phyloP scores from a whole-genome alignment of 1,139 yeast species.

The Suhomyces anneliseae region DNA sequence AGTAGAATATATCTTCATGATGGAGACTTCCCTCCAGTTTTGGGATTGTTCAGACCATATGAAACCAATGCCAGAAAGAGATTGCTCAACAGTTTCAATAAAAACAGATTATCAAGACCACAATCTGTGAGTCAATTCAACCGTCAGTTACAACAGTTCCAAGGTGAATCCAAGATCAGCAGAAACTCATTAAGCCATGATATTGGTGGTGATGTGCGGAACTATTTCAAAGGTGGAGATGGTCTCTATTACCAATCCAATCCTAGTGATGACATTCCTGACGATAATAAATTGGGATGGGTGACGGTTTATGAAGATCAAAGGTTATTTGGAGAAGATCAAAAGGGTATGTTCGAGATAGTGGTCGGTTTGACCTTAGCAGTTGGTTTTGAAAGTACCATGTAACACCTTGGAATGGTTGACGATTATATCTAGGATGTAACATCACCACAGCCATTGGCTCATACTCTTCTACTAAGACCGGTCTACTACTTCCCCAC shows the following conservation, averaged over 20 bases:
- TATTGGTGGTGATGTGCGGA: constrained; percentile 30
- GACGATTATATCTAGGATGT: too few relatives aligned
- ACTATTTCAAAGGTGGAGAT: constrained; percentile 54
- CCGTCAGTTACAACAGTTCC: constrained; percentile 4
- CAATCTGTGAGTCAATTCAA: not conserved
- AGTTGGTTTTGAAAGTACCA: constrained; percentile 44
- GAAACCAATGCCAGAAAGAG: constrained; percentile 46
- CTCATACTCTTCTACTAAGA: too few relatives aligned
- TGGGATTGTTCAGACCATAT: constrained; percentile 55
- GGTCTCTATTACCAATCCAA: constrained; percentile 46
- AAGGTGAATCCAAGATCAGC: constrained; percentile 4
- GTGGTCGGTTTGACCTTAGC: constrained; percentile 57
- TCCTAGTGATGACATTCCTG: constrained; percentile 61
- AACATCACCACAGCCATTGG: too few relatives aligned
- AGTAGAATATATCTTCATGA: constrained; percentile 36
- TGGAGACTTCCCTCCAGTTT: constrained; percentile 37
- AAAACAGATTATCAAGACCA: constrained; percentile 11
- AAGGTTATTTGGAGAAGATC: constrained; percentile 18
- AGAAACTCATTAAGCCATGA: constrained; percentile 15
- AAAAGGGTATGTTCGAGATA: constrained; percentile 53
- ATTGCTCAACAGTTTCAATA: constrained; percentile 28
- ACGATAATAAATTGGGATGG: constrained; percentile 63
- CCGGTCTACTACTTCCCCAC: too few relatives aligned
- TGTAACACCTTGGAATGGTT: not conserved
- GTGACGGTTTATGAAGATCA: constrained; percentile 55